Conservation (phyloP, 768 basidiomycete genomes). For the Mycena olivaceomarginata region DNA sequence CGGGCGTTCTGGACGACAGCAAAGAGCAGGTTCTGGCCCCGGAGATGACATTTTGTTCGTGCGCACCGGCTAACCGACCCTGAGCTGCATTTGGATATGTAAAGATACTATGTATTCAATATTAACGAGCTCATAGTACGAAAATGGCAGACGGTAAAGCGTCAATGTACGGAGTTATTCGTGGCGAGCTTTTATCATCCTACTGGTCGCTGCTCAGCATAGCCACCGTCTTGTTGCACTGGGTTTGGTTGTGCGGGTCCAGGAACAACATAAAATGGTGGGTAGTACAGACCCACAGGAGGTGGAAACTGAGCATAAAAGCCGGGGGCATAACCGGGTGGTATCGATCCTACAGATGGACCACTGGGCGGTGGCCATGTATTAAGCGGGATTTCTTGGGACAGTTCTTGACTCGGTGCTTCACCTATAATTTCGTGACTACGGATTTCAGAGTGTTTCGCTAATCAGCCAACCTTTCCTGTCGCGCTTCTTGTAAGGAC, state of each 20-base stretch:
- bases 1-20: background rate
- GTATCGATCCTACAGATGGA: background rate
- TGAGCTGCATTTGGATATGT: background rate
- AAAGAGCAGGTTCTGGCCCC: background rate
- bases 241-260: background rate
- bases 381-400: background rate
- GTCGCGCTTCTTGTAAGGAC: constrained; percentile 83
- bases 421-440: background rate
- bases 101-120: background rate
- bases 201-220: background rate
- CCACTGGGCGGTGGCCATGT: background rate
- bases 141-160: background rate
- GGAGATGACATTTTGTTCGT: background rate
- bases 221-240: background rate
- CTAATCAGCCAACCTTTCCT: constrained; percentile 64
- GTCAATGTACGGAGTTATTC: background rate
- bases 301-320: constrained; percentile 16
- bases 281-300: background rate
- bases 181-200: background rate
- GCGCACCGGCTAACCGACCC: too few relatives aligned
- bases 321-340: background rate
- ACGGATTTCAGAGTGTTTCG: background rate
- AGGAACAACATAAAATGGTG: constrained; percentile 17
- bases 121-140: background rate
- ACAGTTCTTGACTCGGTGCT: background rate